A percentile compares a stretch with the other conserved stretches of the same genome.
These are phyloP conservation scores for Lentinula detonsa DNA, from an alignment of 768 basidiomycete genomes.

Conservation along the genomic window DNA sequence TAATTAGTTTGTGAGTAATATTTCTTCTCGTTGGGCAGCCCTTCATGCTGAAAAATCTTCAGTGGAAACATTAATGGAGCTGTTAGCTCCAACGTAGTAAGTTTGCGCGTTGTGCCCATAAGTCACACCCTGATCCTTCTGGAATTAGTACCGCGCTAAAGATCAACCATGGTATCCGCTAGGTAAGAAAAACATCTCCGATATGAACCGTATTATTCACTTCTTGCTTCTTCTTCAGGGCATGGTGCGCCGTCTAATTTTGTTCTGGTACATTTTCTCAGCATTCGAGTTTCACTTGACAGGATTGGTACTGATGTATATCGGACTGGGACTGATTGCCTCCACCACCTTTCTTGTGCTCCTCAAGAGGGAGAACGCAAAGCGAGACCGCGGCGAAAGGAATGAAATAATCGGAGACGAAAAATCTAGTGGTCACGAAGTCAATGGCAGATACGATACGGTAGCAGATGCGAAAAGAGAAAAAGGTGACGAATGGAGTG, in stretches of 20 bases:
- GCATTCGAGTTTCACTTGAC: constrained; percentile 12
- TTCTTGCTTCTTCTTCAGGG: constrained; percentile 12
- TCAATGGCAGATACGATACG: constrained; percentile 52
- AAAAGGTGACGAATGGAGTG: constrained; percentile 73
- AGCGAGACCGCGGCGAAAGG: constrained; percentile 60
- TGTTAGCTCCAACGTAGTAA: constrained; percentile 69
- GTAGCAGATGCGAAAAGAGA: constrained; percentile 61
- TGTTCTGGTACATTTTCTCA: not conserved
- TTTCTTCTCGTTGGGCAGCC: not conserved
- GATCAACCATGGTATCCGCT: constrained; percentile 68
- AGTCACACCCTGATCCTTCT: not conserved
- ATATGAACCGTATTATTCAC: not conserved
- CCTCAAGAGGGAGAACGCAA: constrained; percentile 56
- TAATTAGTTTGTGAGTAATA: constrained; percentile 51
- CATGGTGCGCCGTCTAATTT: constrained; percentile 16
- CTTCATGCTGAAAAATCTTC: not conserved
- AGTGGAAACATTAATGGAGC: constrained; percentile 74
- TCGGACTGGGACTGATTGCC: constrained; percentile 52
- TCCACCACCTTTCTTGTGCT: constrained; percentile 34
- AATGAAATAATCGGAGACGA: constrained; percentile 59
- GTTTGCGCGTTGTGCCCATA: constrained; percentile 18
- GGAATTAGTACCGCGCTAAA: constrained; percentile 50
- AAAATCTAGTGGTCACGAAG: constrained; percentile 29
- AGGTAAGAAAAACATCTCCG: constrained; percentile 16
- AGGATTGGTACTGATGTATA: constrained; percentile 72